Evolutionary conservation across 2,329 filamentous ascomycete species (phyloP), one percentile per base, ranked within the genome.

Genomic region (Arthroderma sp.): DNA sequence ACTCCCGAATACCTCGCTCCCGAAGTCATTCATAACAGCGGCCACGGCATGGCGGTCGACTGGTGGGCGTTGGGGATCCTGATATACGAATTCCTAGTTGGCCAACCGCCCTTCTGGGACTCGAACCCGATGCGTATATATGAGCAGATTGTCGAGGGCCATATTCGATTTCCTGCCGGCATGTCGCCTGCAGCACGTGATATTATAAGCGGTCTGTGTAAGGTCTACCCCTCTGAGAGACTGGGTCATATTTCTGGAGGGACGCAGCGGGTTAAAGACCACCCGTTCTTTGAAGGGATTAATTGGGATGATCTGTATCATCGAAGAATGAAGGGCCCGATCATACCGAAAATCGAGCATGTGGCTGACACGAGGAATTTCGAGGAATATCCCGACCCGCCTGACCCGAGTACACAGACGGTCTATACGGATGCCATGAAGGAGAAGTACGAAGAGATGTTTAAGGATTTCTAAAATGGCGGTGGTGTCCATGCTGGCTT

Each of bases 1-100:
- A 82, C 78, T 6, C 78, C 78, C 33, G 78, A 82, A 54, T 82
- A 82, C 57, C 70, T 82, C 15, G 78, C 78, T 3, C 78, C 78
- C 15, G 78, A 82, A 60, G 77, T 81, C 38, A 81, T 82, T 50
- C 69, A 76, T 47, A 81, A 80, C 59, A 78, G 63, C 61, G 74
- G 77, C 22, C 77, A 82, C 54, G 76, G 77, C 43, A 72, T 74
- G 39, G 77, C 78, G 32, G 78, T 82, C 34, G 78, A 82, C 61
- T 82, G 78, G 78, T 82, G 78, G 78, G 78, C 78, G 2, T 70
- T 81, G 48, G 78, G 78, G 28, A 80, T 82, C 50, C 63, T 82
- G 30, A 75, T 81, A 36, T 81, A 80, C 58, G 78, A 82, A 53
- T 81, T 82, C 55, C 64, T 82, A 15, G 77, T 81, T 41, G 78